Evolutionary conservation across 1,284 basidiomycete species (phyloP), one percentile per base, ranked within the genome.

Genomic region (Malassezia furfur): DNA sequence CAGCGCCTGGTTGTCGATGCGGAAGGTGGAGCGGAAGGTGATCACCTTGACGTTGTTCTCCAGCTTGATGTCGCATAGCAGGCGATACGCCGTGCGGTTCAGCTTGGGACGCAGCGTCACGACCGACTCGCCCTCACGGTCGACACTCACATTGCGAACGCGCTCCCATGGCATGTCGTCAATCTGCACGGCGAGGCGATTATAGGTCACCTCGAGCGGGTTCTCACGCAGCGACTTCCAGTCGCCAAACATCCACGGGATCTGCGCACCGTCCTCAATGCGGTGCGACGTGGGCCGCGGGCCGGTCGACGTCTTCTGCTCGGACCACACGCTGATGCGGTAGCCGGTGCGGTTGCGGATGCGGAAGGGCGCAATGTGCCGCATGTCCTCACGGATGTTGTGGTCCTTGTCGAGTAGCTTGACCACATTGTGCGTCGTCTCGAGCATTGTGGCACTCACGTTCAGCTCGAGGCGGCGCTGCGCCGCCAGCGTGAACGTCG

Each of bases 171-270:
- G 78, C 69, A 88, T 89, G 50, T 85, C 88, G 41, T 88, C 80
- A 62, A 98, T 83, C 63, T 87, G 85, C 22, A 72, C 60, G 30
- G 65, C 66, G 2, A 74, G 61, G 14, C 59, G 57, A 41, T 72
- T 71, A 48, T 65, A 61, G 21, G 60, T 62, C 7, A 61, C 57
- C 50, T 72, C 68, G 44, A 60, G 60, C 12, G 50, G 38, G 22
- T 52, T 32, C 43, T 99, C 94, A 72, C 94, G 84, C 78, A 89
- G 86, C 8, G 85, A 85, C 75, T 86, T 87, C 86, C 90, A 93
- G 68, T 98, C 93, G 72, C 96, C 91, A 68, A 99, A 98, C 54
- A 91, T 81, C 94, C 94, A 99, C 48, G 96, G 93, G 14, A 88
- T 79, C 2, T 82, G 84, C 62, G 86, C 81, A 41, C 86, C 86